Evolutionary conservation across 352 stramenopile genomes (phyloP), one percentile per base, ranked within the genome.

Genomic region (Phytophthora macrochlamydospora): DNA sequence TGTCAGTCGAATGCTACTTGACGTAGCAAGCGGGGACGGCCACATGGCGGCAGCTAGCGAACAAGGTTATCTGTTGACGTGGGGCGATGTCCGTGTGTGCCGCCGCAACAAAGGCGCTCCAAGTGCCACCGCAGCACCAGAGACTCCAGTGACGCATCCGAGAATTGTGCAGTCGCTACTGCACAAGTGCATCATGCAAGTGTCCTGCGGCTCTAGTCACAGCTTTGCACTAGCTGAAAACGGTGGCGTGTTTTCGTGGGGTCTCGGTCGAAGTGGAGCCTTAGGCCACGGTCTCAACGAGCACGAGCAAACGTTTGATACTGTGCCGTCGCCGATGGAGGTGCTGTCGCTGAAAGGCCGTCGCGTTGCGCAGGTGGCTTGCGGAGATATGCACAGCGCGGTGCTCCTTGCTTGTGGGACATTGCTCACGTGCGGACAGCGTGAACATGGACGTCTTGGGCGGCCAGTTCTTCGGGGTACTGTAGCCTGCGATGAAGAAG

Each of bases 1-100:
- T 32, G 66, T 90, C 28, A 81, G 75, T 44, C 75, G 73, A 7
- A 87, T 90, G 78, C 63, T 94, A 5, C 60, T 79, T 2, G 76
- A 90, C 45, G 62, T 92, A 2, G 77, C 73, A n/a, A 86, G 82
- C 30, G 85, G 87, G 1, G 76, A 84, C 51, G 64, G 74, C 18
- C 85, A 93, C 56, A 59, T 84, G 2, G 73, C 84, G 4, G 87
- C 79, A 30, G 64, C 86, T 45, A 92, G 82, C 2, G 85, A 95
- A 62, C 83, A 91, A 38, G 85, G 84, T 14, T 90, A 92, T 65
- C 37, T 92, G 35, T 64, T 93, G 35, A 81, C 79, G n/a, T 95
- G 82, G 83, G 87, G 87, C n/a, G 71, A 85, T n/a, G 74, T 73
- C 7, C 56, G 62, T 2, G 66, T 80, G 8, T 68, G 73, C 7